A percentile compares a stretch with the other conserved stretches of the same genome.
Conservation (phyloP, 1,284 basidiomycete genomes). For the Ceratorhiza oryzae-sativae region DNA sequence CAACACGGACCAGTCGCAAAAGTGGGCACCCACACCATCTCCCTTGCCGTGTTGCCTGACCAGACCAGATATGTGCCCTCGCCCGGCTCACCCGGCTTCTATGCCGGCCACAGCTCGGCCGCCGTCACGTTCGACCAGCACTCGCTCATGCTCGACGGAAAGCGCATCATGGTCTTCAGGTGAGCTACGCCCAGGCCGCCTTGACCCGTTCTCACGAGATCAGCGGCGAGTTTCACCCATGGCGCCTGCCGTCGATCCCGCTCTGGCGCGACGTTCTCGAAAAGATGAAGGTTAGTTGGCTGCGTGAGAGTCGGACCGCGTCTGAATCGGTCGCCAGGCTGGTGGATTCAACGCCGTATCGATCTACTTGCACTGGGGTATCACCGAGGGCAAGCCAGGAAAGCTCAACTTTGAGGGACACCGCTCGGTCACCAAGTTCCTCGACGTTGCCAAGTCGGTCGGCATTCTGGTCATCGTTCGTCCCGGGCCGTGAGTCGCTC, state of each 20-base stretch:
- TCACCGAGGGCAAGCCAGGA: constrained; percentile 32
- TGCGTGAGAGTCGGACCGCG: not conserved
- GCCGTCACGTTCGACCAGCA: constrained; percentile 49
- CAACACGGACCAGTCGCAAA: constrained; percentile 10
- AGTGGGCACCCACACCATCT: not conserved
- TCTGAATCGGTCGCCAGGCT: constrained; percentile 17
- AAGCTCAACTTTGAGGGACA: constrained; percentile 33
- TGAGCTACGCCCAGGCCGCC: not conserved
- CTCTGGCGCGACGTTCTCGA: constrained; percentile 40
- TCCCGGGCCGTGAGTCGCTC: constrained; percentile 45
- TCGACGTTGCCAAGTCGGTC: constrained; percentile 31
- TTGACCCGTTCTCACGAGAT: not conserved
- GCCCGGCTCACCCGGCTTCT: constrained; percentile 49
- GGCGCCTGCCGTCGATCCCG: constrained; percentile 28
- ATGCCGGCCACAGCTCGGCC: constrained; percentile 53
- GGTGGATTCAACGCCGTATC: constrained; percentile 39
- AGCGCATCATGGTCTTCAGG: constrained; percentile 22
- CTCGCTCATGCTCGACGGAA: constrained; percentile 36
- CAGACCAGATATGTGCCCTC: constrained; percentile 20
- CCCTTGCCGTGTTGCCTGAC: not conserved
- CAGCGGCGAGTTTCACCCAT: constrained; percentile 30
- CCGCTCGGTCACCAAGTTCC: constrained; percentile 30
- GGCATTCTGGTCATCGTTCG: constrained; percentile 39
- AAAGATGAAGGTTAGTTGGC: constrained; percentile 39
- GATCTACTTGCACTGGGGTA: constrained; percentile 37